Evolutionary conservation across 2,329 filamentous ascomycete species (phyloP).

Genomic region (Fusarium camptoceras): DNA sequence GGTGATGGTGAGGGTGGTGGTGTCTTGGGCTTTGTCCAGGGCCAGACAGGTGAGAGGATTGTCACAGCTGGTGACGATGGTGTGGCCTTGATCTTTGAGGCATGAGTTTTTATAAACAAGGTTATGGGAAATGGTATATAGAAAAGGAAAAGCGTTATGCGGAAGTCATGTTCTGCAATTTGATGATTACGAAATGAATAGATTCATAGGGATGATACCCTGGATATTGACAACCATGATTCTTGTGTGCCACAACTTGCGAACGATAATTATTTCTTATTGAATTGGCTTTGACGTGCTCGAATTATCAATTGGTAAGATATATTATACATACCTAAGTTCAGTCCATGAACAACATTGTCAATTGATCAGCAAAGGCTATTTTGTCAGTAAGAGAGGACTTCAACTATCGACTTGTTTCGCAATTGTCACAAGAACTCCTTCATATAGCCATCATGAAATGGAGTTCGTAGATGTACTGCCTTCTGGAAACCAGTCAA

Average conservation of each 20-base stretch:
- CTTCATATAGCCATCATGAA: background rate
- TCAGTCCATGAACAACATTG: background rate
- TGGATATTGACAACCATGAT: slow-evolving; percentile 13
- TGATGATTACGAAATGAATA: slow-evolving; percentile 45
- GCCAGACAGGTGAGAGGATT: slow-evolving; percentile 76
- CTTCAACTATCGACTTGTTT: background rate
- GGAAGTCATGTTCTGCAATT: slow-evolving; percentile 34
- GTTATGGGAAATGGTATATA: slow-evolving; percentile 21
- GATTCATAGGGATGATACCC: slow-evolving; percentile 42
- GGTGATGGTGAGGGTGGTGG: slow-evolving; percentile 88
- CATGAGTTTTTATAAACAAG: slow-evolving; percentile 41
- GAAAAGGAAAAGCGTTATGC: slow-evolving; percentile 28
- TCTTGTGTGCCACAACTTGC: background rate
- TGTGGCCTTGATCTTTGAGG: slow-evolving; percentile 75
- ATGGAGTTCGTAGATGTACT: too few species aligned
- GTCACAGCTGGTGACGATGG: slow-evolving; percentile 93
- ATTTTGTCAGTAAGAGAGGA: background rate
- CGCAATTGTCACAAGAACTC: background rate
- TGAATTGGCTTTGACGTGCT: background rate
- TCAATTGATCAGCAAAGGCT: background rate
- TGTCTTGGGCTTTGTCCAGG: slow-evolving; percentile 90
- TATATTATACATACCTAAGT: background rate
- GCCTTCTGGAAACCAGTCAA: background rate
- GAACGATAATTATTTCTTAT: background rate
- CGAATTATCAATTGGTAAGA: background rate